Conservation (phyloP, 116 monocot species). For the Cymodocea nodosa region DNA sequence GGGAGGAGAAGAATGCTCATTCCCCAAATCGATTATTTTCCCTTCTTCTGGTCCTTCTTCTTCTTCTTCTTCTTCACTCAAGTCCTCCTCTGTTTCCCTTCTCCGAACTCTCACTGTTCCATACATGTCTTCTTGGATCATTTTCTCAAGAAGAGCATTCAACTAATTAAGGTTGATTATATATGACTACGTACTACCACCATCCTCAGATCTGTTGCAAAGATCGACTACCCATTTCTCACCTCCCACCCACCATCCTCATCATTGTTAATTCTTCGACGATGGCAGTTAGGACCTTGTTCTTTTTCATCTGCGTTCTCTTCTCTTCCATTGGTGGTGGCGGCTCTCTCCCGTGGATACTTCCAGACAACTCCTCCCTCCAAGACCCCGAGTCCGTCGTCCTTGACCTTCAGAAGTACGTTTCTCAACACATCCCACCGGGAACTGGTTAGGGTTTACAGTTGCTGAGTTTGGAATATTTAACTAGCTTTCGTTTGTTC, state of each 20-base stretch:
- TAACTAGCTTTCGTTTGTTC: background rate
- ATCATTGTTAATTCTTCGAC: too few species aligned
- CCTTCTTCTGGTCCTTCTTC: too few species aligned
- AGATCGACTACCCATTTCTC: background rate
- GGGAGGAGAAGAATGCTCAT: conserved; percentile 3
- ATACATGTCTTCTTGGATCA: background rate
- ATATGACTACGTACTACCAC: background rate
- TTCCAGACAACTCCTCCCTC: conserved; percentile 1
- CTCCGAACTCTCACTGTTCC: background rate
- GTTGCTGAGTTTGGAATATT: too few species aligned
- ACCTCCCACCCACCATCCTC: too few species aligned
- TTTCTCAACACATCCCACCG: background rate
- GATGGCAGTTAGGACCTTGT: background rate
- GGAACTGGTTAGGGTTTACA: too few species aligned
- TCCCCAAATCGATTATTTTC: background rate
- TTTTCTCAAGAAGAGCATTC: background rate
- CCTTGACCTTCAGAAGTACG: conserved; percentile 8
- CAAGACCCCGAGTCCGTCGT: conserved; percentile 17
- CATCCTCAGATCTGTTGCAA: background rate
- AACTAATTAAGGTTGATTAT: background rate
- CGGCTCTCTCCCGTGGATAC: background rate
- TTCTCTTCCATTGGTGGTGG: background rate
- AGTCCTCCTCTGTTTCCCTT: background rate
- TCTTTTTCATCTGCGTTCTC: conserved; percentile 6
- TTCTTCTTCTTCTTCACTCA: background rate